These are phyloP conservation scores for Dissophora globulifera DNA, from an alignment of 192 early-diverging fungal species.

Conservation along the genomic window DNA sequence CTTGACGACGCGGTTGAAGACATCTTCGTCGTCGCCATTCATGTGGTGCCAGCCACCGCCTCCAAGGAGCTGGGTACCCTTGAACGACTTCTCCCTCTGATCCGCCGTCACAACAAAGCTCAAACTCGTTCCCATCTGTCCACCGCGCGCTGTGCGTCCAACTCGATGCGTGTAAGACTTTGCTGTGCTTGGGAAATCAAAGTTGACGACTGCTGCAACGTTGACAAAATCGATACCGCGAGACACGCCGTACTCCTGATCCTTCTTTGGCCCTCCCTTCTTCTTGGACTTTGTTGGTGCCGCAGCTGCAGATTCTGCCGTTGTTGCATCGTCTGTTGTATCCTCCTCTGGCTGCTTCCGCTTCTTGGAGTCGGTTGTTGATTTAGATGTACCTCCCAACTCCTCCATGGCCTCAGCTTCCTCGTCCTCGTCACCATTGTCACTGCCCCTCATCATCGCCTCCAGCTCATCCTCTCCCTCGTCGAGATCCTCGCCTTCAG, in stretches of 20 bases:
- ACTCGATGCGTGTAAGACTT: slow-evolving; percentile 93
- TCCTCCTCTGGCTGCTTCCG: slow-evolving; percentile 45
- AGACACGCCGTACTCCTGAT: slow-evolving; percentile 94
- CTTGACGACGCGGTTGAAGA: slow-evolving; percentile 80
- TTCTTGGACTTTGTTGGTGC: slow-evolving; percentile 51
- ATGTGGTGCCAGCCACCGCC: slow-evolving; percentile 42
- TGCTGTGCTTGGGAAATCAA: slow-evolving; percentile 91
- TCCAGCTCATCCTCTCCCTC: slow-evolving; percentile 49
- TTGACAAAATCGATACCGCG: slow-evolving; percentile 96
- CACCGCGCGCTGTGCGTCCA: slow-evolving; percentile 94
- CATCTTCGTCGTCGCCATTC: slow-evolving; percentile 66
- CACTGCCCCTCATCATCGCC: slow-evolving; percentile 45
- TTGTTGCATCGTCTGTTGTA: slow-evolving; percentile 33
- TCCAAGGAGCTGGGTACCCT: slow-evolving; percentile 26
- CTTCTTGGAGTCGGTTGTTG: slow-evolving; percentile 36
- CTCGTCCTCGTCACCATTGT: slow-evolving; percentile 43
- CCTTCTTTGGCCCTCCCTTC: slow-evolving; percentile 63
- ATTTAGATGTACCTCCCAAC: slow-evolving; percentile 16
- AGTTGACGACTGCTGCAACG: slow-evolving; percentile 95
- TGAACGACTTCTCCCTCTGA: slow-evolving; percentile 43
- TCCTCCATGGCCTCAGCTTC: slow-evolving; percentile 32
- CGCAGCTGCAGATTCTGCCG: too few relatives aligned
- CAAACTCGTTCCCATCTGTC: slow-evolving; percentile 88
- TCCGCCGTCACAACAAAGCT: slow-evolving; percentile 81
- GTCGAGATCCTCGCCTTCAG: slow-evolving; percentile 43